phyloP scores from a whole-genome alignment of 225 moss, liverwort and hornwort species.

The Bryoerythrophyllum caledonicum region DNA sequence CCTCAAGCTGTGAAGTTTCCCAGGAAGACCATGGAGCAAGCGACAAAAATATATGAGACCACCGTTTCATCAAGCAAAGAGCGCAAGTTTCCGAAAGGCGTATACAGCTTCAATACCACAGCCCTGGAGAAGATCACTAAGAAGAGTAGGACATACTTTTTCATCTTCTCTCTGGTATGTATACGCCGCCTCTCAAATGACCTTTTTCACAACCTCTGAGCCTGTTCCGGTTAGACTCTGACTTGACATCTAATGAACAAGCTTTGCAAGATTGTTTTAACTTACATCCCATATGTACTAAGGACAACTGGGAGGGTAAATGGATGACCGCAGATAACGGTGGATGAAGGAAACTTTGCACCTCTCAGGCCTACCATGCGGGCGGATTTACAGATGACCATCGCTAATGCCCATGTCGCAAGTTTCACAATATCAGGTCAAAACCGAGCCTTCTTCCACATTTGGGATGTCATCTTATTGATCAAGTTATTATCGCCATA shows the following conservation, averaged over 20 bases:
- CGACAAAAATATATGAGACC: background rate
- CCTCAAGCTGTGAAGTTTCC: background rate
- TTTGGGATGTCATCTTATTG: background rate
- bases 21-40: background rate
- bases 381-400: conserved; percentile 21
- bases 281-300: background rate
- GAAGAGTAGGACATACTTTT: conserved; percentile 25
- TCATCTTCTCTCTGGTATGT: conserved; percentile 34
- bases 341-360: conserved; percentile 25
- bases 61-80: background rate
- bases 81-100: conserved; percentile 23
- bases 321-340: conserved; percentile 15
- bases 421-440: conserved; percentile 33
- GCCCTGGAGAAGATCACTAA: conserved; percentile 15
- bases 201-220: background rate
- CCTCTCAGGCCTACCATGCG: conserved; percentile 31
- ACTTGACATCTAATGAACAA: background rate
- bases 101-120: conserved; percentile 25
- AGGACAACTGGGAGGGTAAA: background rate
- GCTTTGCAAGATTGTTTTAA: background rate
- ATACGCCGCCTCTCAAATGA: background rate
- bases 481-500: background rate
- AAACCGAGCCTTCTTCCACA: background rate
- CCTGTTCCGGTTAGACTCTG: conserved; percentile 23
- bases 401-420: conserved; percentile 12